These are phyloP conservation scores for Canariomyces notabilis DNA, from an alignment of 2,329 filamentous ascomycete species.

Conservation along the genomic window DNA sequence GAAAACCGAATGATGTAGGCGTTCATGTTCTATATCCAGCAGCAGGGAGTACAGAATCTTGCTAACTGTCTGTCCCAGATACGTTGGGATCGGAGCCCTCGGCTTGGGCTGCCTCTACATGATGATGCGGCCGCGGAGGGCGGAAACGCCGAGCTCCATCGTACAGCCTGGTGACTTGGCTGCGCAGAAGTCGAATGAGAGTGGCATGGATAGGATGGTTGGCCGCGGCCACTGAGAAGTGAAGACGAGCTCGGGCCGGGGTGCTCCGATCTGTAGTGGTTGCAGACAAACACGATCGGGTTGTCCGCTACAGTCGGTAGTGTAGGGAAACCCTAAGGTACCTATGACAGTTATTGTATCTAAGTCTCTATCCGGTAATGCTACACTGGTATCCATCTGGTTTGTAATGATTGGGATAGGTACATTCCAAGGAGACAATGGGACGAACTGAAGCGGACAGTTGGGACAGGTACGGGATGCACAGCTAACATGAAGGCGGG, in stretches of 20 bases:
- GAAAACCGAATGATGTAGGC: conserved; percentile 13
- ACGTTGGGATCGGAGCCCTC: conserved; percentile 14
- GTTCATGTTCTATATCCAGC: not conserved
- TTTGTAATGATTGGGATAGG: no score
- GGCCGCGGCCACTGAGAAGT: conserved; percentile 9
- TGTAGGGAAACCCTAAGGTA: no score
- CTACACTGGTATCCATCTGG: no score
- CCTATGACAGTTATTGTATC: no score
- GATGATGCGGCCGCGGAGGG: conserved; percentile 13
- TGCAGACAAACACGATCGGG: no score
- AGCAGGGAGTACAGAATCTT: not conserved
- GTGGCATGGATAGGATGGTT: conserved; percentile 8
- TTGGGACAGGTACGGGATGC: no score
- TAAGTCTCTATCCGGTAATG: no score
- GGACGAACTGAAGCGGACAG: no score
- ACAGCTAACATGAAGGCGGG: no score
- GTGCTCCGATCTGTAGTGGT: no score
- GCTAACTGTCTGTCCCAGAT: conserved; percentile 1
- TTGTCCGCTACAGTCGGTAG: no score
- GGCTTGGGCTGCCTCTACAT: conserved; percentile 17
- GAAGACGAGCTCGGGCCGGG: not conserved
- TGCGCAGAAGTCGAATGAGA: conserved; percentile 1
- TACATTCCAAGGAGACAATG: no score
- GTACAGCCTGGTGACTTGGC: not conserved
- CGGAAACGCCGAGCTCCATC: not conserved